A percentile compares a stretch with the other conserved stretches of the same genome.
Evolutionary conservation across 371 early-diverging fungal genomes (phyloP).

Genomic region (Cokeromyces recurvatus): DNA sequence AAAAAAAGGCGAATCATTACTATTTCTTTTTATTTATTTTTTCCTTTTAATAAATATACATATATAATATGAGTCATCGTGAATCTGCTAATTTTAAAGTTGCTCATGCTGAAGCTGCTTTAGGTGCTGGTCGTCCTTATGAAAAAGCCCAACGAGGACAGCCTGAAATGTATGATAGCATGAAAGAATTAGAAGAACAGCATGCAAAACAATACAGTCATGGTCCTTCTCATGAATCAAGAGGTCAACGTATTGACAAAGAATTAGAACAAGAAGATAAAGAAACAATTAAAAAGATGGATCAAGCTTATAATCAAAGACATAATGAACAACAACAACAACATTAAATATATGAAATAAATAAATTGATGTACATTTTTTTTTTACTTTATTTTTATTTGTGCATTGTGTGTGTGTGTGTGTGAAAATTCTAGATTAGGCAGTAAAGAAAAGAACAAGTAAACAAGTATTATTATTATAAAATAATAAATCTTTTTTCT

Average conservation of each 20-base stretch:
- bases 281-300: conserved; percentile 9
- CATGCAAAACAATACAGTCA: conserved; percentile 5
- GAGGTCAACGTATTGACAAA: conserved; percentile 14
- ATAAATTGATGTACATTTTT: too few species aligned
- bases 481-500: too few species aligned
- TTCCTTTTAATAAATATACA: not conserved
- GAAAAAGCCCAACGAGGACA: conserved; percentile 12
- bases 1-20: too few species aligned
- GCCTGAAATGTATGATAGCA: conserved; percentile 13
- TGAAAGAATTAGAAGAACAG: conserved; percentile 7
- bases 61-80: not conserved
- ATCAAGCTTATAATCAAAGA: conserved; percentile 9
- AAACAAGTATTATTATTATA: too few species aligned
- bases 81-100: conserved; percentile 4
- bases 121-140: conserved; percentile 15
- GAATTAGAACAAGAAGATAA: conserved; percentile 16
- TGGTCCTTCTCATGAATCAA: conserved; percentile 4
- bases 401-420: too few species aligned
- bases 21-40: not conserved
- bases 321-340: conserved; percentile 7
- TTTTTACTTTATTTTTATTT: too few species aligned
- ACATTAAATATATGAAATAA: too few species aligned
- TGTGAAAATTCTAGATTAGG: too few species aligned
- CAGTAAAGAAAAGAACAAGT: too few species aligned
- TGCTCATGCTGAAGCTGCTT: conserved; percentile 21